phyloP scores from a whole-genome alignment of 176 grass and related monocot species.

The Rhynchospora pubera region DNA sequence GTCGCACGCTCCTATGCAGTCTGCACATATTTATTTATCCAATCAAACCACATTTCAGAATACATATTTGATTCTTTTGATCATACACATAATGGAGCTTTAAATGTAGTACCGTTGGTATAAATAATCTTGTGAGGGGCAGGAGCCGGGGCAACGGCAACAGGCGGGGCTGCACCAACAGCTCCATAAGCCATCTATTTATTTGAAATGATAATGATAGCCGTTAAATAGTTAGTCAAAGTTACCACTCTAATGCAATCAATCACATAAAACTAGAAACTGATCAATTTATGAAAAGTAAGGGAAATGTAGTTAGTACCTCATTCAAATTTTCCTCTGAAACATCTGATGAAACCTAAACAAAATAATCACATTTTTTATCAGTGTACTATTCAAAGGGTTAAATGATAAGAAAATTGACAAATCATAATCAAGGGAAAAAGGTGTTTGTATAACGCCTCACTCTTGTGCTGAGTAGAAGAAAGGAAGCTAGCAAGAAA shows the following conservation, averaged over 20 bases:
- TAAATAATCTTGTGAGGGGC: conserved; percentile 27
- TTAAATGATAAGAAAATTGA: background rate
- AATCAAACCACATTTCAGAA: background rate
- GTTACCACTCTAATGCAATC: background rate
- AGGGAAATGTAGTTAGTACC: background rate
- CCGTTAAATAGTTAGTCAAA: background rate
- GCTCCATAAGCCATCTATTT: background rate
- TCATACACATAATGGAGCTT: background rate
- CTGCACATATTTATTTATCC: conserved; percentile 4
- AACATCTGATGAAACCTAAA: conserved; percentile 24
- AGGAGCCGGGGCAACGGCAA: conserved; percentile 11
- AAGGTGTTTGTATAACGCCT: background rate
- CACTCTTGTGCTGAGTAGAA: conserved; percentile 28
- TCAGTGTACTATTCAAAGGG: background rate
- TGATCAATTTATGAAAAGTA: background rate
- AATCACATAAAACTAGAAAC: background rate
- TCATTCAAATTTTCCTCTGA: conserved; percentile 2
- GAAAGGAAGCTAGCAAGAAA: conserved; percentile 27
- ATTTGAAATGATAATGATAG: background rate
- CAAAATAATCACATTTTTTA: background rate
- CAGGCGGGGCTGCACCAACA: too few species aligned
- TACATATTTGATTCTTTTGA: background rate
- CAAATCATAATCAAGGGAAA: background rate
- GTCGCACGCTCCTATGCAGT: conserved; percentile 25
- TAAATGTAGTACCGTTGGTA: conserved; percentile 8